Conservation (phyloP, 306 rosid species). For the Canavalia ensiformis region DNA sequence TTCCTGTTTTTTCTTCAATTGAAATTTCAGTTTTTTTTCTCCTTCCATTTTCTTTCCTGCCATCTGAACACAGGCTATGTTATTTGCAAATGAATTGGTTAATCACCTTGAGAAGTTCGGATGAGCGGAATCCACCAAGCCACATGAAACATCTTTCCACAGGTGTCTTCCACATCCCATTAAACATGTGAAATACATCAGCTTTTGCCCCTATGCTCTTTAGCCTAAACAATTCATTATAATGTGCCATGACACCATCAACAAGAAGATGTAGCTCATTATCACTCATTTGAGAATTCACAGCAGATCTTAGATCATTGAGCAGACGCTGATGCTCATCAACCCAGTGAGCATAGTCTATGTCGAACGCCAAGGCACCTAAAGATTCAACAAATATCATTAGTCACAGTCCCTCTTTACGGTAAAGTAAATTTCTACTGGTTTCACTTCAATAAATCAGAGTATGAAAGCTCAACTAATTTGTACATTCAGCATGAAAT, state of each 20-base stretch:
- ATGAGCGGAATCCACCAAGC: conserved; percentile 90
- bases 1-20: too few relatives aligned
- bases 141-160: conserved; percentile 86
- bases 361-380: conserved; percentile 79
- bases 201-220: conserved; percentile 79
- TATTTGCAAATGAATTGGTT: background rate
- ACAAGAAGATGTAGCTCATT: conserved; percentile 71
- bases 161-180: conserved; percentile 87
- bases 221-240: conserved; percentile 76
- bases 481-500: background rate
- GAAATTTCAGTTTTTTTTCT: too few relatives aligned
- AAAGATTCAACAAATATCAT: conserved; percentile 30
- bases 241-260: conserved; percentile 75
- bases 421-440: background rate
- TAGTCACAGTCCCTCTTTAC: background rate
- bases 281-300: conserved; percentile 77
- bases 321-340: conserved; percentile 80
- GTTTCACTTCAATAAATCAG: background rate
- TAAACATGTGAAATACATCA: conserved; percentile 78
- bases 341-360: conserved; percentile 82
- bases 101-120: conserved; percentile 82
- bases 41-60: too few relatives aligned
- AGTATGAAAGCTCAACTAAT: background rate
- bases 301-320: conserved; percentile 68
- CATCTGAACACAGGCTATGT: background rate